Evolutionary conservation across 352 stramenopile species (phyloP), one percentile per base, ranked within the genome.

Genomic region (Pythium rishiriense): DNA sequence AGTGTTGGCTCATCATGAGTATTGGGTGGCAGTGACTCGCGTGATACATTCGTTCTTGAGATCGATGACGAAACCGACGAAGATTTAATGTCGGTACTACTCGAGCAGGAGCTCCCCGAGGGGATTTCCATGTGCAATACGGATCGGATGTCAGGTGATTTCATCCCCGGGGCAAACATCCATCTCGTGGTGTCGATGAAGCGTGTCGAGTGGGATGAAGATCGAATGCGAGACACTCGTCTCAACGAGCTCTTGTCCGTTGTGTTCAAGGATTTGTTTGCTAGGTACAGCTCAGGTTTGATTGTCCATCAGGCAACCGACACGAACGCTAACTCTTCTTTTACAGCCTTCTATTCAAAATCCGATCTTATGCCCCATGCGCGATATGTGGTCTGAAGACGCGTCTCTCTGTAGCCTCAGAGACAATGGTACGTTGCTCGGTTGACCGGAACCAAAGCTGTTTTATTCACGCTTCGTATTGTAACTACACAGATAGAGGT

Each of bases 11-110:
- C 21, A 43, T 22, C 11, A 35, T 41, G 28, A 9, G 54, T 24
- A 33, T 45, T 53, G 5, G 4, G 5, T 31, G 57, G 35, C 42
- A 91, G 86, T 46, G 86, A 94, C 63, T 90, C 81, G 17, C 92
- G 91, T 51, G 73, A 93, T 39, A 93, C 88, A 17, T 97, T 96
- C 67, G 86, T 97, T 6, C 66, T 97, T 24, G 88, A 97, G 58
- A 94, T 97, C 37, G 91, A 97, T 54, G 91, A 97, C 59, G 91
- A 97, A 72, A 96, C 89, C 0, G 90, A 97, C 53, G 91, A 97
- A 81, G 90, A 97, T 57, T 64, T 96, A 6, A 95, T 97, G 88
- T 95, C 91, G 4, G 90, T 96, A 3, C 57, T 97, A 8, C 75
- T 97, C 8, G 88, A 97, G 62, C 87, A 97, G 51, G 83, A 91